Percentiles rank a stretch among this genome's conserved stretches.
Conservation (phyloP, 1,284 basidiomycete species). For the Malassezia equina region DNA sequence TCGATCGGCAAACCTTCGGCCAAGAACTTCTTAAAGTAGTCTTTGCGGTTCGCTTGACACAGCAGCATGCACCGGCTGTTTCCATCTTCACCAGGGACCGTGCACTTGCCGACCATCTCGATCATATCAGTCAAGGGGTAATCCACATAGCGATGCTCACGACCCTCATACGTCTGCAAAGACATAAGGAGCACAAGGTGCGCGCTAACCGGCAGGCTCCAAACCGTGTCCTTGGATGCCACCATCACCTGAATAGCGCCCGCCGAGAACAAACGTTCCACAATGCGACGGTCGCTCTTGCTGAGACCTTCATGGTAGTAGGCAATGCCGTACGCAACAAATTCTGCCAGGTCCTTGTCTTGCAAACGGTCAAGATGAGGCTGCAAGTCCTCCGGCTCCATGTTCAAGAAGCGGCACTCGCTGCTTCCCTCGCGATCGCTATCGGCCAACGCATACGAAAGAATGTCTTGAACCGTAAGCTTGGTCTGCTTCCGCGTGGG, state of each 20-base stretch:
- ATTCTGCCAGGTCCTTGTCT: constrained; percentile 69
- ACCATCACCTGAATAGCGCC: constrained; percentile 91
- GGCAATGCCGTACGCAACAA: constrained; percentile 78
- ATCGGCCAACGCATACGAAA: constrained; percentile 80
- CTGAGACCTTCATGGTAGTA: constrained; percentile 90
- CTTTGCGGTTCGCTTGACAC: constrained; percentile 87
- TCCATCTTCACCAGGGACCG: constrained; percentile 57
- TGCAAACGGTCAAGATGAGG: constrained; percentile 77
- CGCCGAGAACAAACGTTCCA: constrained; percentile 82
- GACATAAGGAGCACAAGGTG: constrained; percentile 99
- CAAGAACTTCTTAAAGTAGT: constrained; percentile 98
- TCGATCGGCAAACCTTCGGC: constrained; percentile 95
- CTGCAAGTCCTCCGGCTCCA: constrained; percentile 70
- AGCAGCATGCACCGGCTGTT: constrained; percentile 85
- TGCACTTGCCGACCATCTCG: constrained; percentile 97
- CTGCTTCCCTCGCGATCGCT: constrained; percentile 52
- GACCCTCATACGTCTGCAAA: constrained; percentile 75
- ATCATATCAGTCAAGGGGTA: constrained; percentile 95
- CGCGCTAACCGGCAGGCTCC: constrained; percentile 81
- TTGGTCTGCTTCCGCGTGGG: constrained; percentile 87
- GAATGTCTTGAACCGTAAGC: constrained; percentile 79
- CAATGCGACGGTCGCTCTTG: constrained; percentile 83
- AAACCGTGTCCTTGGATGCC: constrained; percentile 88
- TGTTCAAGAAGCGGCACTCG: constrained; percentile 78
- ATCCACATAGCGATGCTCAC: constrained; percentile 69